A percentile compares a stretch with the other conserved stretches of the same genome.
phyloP scores from a whole-genome alignment of 148 eudicot species.

The Arbutus unedo region DNA sequence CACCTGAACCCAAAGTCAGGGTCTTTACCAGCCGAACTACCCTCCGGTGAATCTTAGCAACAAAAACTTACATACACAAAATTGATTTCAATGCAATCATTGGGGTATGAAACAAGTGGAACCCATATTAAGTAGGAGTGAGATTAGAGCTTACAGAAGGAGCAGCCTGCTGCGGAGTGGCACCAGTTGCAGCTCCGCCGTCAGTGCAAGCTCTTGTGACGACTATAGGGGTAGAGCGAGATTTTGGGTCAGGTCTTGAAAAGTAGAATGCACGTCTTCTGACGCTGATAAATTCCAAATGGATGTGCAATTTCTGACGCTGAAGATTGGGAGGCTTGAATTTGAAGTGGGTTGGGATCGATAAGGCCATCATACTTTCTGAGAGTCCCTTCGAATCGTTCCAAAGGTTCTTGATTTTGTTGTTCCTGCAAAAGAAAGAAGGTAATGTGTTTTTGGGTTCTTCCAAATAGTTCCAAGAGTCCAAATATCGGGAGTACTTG shows the following conservation, averaged over 20 bases:
- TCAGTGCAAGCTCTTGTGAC: slow-evolving; percentile 36
- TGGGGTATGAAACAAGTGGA: background rate
- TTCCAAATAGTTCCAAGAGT: too few relatives aligned
- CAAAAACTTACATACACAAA: background rate
- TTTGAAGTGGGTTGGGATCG: slow-evolving; percentile 36
- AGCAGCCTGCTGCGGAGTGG: slow-evolving; percentile 31
- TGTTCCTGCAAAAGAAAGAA: background rate
- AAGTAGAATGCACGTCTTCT: slow-evolving; percentile 15
- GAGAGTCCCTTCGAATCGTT: background rate
- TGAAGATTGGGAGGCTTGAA: slow-evolving; percentile 34
- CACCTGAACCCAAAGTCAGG: too few relatives aligned
- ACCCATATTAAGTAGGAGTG: slow-evolving; percentile 3
- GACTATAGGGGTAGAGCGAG: slow-evolving; percentile 16
- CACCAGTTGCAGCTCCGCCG: slow-evolving; percentile 28
- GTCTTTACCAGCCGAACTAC: too few relatives aligned
- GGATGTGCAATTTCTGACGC: slow-evolving; percentile 19
- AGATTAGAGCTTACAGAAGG: slow-evolving; percentile 43
- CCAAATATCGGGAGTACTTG: background rate
- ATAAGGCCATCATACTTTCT: slow-evolving; percentile 32
- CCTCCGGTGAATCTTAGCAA: too few relatives aligned
- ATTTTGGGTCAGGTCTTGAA: slow-evolving; percentile 19
- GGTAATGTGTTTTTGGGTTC: background rate
- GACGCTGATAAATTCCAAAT: slow-evolving; percentile 22
- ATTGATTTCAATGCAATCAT: background rate
- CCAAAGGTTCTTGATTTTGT: background rate